Base-by-base conservation (phyloP, 805 yeast species). In the Grigorovia transvaalensis region DNA sequence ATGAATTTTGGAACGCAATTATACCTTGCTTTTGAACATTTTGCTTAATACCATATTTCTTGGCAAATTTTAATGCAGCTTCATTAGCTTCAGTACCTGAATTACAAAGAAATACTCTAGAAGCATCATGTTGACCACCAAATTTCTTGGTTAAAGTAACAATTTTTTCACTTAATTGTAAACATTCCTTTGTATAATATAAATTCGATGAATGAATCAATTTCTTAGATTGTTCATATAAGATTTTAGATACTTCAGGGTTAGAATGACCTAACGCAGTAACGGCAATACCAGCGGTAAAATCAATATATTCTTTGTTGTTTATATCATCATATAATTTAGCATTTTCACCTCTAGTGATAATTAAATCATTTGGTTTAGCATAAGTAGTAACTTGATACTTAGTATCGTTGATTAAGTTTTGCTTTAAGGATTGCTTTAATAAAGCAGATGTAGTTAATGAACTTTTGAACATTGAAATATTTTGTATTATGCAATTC, bases 251-350 rank as follows among this genome's bases (percentile, higher is more conserved):
- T 41, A 93, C 77, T 55, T 81, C 84, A 4, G 82, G 80, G 59
- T 93, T 78, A 27, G 89, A 74, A 64, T 93, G 98, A 2, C 99
- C 99, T 56, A 93, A 73, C 0, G 87, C 84, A n/a, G 96, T 91
- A 15, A 93, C 99, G 0, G 99, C 98, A 58, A 93, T 91, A 50
- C 99, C 99, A 1, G 97, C 89, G 1, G 91, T 83, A 69, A 93
- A 91, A 65, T 93, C 99, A 49, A 93, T 75, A 63, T 84, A 93
- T 64, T 84, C 77, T 43, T 80, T 75, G 54, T 85, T 84, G 59
- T 87, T 88, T 48, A 84, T 69, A 47, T 65, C 69, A 67, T 93
- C 99, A 74, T 82, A 89, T 51, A 93, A 66, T 50, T 74, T 74
- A n/a, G 89, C 79, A 18, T 96, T 96, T 59, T 80, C 69, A 40